Evolutionary conservation across 768 basidiomycete genomes (phyloP).

Genomic region (Mrakia hoshinonis): DNA sequence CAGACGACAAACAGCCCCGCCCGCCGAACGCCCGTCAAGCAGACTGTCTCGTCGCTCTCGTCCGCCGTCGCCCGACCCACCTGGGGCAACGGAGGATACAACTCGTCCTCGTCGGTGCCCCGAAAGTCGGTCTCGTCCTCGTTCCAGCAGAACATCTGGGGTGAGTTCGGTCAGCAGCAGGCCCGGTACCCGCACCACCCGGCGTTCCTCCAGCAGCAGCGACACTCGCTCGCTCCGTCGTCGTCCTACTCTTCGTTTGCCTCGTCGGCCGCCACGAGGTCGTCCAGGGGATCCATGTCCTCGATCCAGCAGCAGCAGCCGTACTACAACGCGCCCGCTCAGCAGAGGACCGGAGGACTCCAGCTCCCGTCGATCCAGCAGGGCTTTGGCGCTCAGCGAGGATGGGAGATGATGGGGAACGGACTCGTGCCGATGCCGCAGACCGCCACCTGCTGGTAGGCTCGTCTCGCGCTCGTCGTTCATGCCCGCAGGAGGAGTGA

Average conservation of each 20-base stretch:
- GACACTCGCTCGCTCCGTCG: background rate
- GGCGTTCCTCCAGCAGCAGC: background rate
- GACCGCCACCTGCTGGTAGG: background rate
- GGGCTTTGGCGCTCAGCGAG: constrained; percentile 6
- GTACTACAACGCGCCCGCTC: background rate
- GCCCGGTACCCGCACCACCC: background rate
- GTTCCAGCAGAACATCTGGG: background rate
- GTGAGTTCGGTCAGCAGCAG: constrained; percentile 13
- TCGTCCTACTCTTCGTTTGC: background rate
- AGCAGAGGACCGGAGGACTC: background rate
- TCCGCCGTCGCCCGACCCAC: background rate
- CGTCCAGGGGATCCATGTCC: background rate
- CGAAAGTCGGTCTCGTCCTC: background rate
- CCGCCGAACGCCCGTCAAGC: background rate
- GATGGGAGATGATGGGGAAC: background rate
- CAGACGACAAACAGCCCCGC: too few relatives aligned
- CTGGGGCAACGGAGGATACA: background rate
- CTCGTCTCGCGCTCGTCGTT: background rate
- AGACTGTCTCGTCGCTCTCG: background rate
- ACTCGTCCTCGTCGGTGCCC: background rate
- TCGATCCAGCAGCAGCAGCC: too few relatives aligned
- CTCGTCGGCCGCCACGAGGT: too few relatives aligned
- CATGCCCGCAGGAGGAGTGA: background rate
- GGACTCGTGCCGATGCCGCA: background rate
- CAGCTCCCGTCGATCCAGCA: background rate